Evolutionary conservation across 805 yeast species (phyloP).

Genomic region (Suhomyces faveliae): DNA sequence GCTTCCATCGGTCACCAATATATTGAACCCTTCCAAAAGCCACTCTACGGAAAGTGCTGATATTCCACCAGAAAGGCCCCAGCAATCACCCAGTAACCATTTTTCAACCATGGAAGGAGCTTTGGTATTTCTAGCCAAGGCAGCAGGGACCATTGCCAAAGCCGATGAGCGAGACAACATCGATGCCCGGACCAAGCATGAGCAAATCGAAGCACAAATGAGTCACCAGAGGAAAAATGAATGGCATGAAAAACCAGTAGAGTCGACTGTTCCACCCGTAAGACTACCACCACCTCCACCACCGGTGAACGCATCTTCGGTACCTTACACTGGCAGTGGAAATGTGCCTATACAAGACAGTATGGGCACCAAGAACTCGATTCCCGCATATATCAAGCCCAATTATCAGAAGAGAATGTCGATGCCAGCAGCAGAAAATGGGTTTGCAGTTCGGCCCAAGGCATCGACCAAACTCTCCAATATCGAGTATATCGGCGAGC

Average conservation of each 20-base stretch:
- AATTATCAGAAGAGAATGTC: slow-evolving; percentile 23
- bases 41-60: neutral
- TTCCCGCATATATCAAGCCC: slow-evolving; percentile 24
- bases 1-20: slow-evolving; percentile 16
- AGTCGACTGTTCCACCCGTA: neutral
- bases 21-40: slow-evolving; percentile 5
- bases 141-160: slow-evolving; percentile 73
- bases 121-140: slow-evolving; percentile 68
- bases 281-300: no score
- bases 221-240: neutral
- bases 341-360: neutral
- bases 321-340: neutral
- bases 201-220: slow-evolving; percentile 38
- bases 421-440: slow-evolving; percentile 46
- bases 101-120: slow-evolving; percentile 57
- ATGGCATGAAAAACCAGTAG: neutral
- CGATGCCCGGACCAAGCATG: slow-evolving; percentile 50
- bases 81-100: slow-evolving; percentile 18
- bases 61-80: neutral
- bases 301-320: neutral
- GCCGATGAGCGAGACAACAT: slow-evolving; percentile 65
- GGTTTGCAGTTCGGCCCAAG: slow-evolving; percentile 43
- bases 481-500: slow-evolving; percentile 62
- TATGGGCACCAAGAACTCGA: slow-evolving; percentile 3
- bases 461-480: slow-evolving; percentile 51